phyloP scores from a whole-genome alignment of 371 early-diverging fungal species.

The Mortierella sp. region DNA sequence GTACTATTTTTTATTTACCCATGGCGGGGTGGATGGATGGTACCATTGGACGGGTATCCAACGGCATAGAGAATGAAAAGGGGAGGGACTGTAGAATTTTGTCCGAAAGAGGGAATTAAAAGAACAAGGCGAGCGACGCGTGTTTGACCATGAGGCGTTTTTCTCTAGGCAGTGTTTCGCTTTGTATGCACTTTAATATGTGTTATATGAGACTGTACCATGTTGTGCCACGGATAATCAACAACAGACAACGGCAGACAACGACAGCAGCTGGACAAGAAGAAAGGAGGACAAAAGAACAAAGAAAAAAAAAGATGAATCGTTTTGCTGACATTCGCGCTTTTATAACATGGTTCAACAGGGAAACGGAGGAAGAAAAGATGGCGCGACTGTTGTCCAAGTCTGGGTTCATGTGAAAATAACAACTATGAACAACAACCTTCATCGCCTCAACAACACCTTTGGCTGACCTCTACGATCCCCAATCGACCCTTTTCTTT shows the following conservation, averaged over 20 bases:
- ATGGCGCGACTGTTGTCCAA: conserved; percentile 72
- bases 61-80: not conserved
- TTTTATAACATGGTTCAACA: conserved; percentile 6
- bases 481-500: not conserved
- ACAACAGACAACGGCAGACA: not conserved
- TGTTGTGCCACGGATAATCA: not conserved
- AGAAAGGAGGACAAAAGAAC: not conserved
- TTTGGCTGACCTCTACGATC: not conserved
- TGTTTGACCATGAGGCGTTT: not conserved
- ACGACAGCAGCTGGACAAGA: not conserved
- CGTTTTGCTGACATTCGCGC: conserved; percentile 7
- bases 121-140: not conserved
- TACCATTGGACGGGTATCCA: conserved; percentile 1
- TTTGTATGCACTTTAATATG: not conserved
- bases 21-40: not conserved
- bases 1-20: not conserved
- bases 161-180: not conserved
- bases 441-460: conserved; percentile 1
- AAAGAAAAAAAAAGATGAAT: not conserved
- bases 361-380: conserved; percentile 74
- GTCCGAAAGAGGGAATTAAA: not conserved
- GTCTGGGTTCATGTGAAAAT: conserved; percentile 67
- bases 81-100: not conserved
- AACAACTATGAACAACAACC: not conserved
- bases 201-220: not conserved